Conservation (phyloP, 371 early-diverging fungal genomes). For the Mucor plumbeus region DNA sequence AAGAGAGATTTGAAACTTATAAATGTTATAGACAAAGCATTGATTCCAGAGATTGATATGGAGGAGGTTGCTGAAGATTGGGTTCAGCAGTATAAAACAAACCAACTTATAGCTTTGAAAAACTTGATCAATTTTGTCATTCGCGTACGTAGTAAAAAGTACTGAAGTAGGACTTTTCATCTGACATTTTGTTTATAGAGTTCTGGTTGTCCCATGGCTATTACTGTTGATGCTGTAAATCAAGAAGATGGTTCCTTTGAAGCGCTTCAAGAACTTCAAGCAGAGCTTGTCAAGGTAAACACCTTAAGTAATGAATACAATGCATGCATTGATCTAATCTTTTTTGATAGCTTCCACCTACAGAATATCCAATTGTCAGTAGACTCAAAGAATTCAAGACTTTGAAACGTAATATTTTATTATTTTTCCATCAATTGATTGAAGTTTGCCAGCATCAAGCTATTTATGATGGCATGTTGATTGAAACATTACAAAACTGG, state of each 20-base stretch:
- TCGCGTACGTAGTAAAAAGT: slow-evolving; percentile 43
- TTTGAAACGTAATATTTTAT: slow-evolving; percentile 59
- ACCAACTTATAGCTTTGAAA: slow-evolving; percentile 41
- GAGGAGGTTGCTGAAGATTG: slow-evolving; percentile 37
- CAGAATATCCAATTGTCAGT: slow-evolving; percentile 72
- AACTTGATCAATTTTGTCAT: slow-evolving; percentile 68
- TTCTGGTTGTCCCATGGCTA: slow-evolving; percentile 48
- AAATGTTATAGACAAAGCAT: slow-evolving; percentile 1
- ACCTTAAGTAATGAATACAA: neutral
- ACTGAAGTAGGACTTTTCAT: neutral
- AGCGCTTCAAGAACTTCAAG: slow-evolving; percentile 51
- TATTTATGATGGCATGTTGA: slow-evolving; percentile 65
- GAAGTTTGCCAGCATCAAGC: slow-evolving; percentile 64
- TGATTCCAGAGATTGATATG: slow-evolving; percentile 15
- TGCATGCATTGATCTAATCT: too few species aligned
- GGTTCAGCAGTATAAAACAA: slow-evolving; percentile 31
- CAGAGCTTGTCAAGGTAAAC: slow-evolving; percentile 45
- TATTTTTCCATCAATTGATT: slow-evolving; percentile 66
- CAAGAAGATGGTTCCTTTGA: slow-evolving; percentile 46
- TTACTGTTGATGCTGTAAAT: slow-evolving; percentile 42
- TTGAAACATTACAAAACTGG: slow-evolving; percentile 61
- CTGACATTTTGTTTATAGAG: slow-evolving; percentile 29
- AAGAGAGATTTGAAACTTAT: neutral
- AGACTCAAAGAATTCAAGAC: slow-evolving; percentile 62
- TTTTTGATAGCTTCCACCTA: slow-evolving; percentile 46